Conservation (phyloP, 1,284 basidiomycete genomes). For the Fomitopsis betulina region DNA sequence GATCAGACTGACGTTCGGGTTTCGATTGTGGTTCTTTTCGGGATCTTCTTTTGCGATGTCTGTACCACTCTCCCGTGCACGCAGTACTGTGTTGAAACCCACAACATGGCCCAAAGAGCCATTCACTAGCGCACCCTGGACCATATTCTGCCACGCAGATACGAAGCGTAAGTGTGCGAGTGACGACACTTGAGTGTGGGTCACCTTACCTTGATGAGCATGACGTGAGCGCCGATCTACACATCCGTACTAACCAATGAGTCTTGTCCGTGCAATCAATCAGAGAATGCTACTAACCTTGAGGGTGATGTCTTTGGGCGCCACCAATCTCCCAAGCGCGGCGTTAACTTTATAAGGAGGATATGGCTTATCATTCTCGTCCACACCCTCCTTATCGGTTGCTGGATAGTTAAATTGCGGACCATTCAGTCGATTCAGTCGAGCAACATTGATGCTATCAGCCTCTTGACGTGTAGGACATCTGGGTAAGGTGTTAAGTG, state of each 20-base stretch:
- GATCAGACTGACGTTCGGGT: neutral
- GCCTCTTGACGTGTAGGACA: slow-evolving; percentile 65
- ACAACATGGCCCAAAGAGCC: neutral
- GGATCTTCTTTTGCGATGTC: neutral
- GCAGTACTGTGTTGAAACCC: neutral
- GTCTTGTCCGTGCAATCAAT: neutral
- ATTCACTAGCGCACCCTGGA: neutral
- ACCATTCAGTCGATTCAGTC: slow-evolving; percentile 33
- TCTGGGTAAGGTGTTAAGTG: slow-evolving; percentile 31
- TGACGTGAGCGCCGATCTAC: slow-evolving; percentile 57
- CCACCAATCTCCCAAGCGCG: slow-evolving; percentile 27
- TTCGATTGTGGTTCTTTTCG: neutral
- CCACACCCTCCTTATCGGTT: slow-evolving; percentile 29
- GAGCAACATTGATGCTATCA: slow-evolving; percentile 47
- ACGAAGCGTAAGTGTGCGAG: neutral
- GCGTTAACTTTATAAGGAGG: slow-evolving; percentile 18
- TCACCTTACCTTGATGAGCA: slow-evolving; percentile 65
- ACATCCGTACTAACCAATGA: neutral
- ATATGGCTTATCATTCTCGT: slow-evolving; percentile 18
- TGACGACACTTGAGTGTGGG: neutral
- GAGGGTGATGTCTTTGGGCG: slow-evolving; percentile 25
- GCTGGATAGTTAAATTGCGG: slow-evolving; percentile 34
- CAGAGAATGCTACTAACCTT: slow-evolving; percentile 17
- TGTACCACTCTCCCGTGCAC: neutral
- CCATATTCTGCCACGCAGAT: neutral